Base-by-base conservation (phyloP, 805 yeast genomes). In the Wickerhamomyces ciferrii region DNA sequence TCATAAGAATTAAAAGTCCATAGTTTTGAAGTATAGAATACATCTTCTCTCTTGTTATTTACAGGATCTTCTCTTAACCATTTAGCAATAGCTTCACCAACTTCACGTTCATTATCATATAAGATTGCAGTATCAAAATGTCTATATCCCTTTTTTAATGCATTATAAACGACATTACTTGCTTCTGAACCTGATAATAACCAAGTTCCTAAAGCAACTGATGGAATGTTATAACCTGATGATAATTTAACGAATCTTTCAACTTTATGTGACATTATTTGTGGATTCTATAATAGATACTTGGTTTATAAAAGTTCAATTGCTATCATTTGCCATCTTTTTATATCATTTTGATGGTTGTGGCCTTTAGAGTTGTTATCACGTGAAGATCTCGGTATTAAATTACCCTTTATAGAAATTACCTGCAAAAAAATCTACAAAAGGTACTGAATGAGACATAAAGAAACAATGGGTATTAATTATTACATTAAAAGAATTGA, bases 91-190 rank as follows among this genome's bases (percentile, higher is more conserved):
- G 84, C 94, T 42, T 73, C 69, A 18, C 80, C 81, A 5, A 79
- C 79, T 52, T 81, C 84, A 15, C 52, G 52, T 59, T 85, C 88
- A 65, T 87, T 87, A 11, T 68, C 66, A 66, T 87, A 87, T n/a
- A 63, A 62, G 10, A 74, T 79, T 7, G 96, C 96, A 18, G 83
- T 69, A 59, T 87, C 94, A 48, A 87, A 67, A 56, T 83, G 92
- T 53, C 94, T 75, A 61, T 84, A 87, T 0, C 95, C 95, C 14
- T 61, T 67, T 29, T 70, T 63, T 48, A 87, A 70, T 1, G 91
- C 94, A 27, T 70, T 60, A 53, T 74, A 70, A 0, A 81, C 83
- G 24, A 79, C 56, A 0, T 69, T 64, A 4, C 62, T 48, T 1
- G 83, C 69, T 9, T 66, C 65, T 0, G 54, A 53, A 1, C 56